phyloP scores from a whole-genome alignment of 2,329 filamentous ascomycete species.

The Capronia americana region DNA sequence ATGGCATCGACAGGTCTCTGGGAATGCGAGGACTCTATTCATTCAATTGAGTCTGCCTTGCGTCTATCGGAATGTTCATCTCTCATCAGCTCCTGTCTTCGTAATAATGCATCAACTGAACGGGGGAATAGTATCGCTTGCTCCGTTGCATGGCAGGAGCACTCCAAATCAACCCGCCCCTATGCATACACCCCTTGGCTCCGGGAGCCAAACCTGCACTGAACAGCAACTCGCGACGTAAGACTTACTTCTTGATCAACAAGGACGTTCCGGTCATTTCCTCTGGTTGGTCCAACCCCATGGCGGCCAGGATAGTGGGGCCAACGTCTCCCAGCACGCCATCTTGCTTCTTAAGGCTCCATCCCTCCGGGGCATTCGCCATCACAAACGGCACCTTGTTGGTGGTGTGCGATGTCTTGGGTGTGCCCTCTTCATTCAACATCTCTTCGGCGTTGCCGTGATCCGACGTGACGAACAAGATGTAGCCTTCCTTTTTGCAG shows the following conservation, averaged over 20 bases:
- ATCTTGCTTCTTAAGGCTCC: slow-evolving; percentile 80
- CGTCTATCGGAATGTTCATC: slow-evolving; percentile 33
- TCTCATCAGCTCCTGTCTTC: slow-evolving; percentile 37
- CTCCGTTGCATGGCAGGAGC: neutral
- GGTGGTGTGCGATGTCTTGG: slow-evolving; percentile 97
- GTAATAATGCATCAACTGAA: slow-evolving; percentile 26
- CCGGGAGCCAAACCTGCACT: neutral
- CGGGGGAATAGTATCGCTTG: neutral
- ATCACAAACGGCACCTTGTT: slow-evolving; percentile 99
- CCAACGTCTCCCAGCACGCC: slow-evolving; percentile 97
- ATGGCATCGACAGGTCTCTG: neutral
- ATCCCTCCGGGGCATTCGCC: slow-evolving; percentile 92
- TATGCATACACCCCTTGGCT: neutral
- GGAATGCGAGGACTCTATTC: slow-evolving; percentile 27
- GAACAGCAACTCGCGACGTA: slow-evolving; percentile 14
- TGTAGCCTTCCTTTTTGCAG: slow-evolving; percentile 91
- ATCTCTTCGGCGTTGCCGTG: slow-evolving; percentile 99
- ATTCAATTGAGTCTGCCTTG: slow-evolving; percentile 33
- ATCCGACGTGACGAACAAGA: slow-evolving; percentile 94
- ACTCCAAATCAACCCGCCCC: neutral
- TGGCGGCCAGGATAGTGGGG: slow-evolving; percentile 86
- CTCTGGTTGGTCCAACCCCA: slow-evolving; percentile 87
- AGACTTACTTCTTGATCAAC: slow-evolving; percentile 69
- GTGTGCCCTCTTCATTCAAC: slow-evolving; percentile 93
- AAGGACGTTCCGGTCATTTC: slow-evolving; percentile 91